Evolutionary conservation across 2,329 filamentous ascomycete species (phyloP).

Genomic region (Neopestalotiopsis clavispora): DNA sequence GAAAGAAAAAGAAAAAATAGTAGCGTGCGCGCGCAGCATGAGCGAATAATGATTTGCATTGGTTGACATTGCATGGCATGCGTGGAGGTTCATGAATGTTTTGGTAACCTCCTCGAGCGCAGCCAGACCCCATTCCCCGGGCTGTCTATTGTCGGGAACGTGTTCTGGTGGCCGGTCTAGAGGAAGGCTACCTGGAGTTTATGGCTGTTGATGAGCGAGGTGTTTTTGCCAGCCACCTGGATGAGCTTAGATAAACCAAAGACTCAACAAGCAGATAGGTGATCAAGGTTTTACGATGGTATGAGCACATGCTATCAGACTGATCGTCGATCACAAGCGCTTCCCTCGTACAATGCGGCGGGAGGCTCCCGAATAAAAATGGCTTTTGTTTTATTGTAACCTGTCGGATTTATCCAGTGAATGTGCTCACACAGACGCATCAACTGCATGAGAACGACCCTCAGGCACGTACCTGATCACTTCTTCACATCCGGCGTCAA

Average conservation of each 20-base stretch:
- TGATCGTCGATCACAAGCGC: neutral
- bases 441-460: too few relatives aligned
- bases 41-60: slow-evolving; percentile 15
- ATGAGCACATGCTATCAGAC: neutral
- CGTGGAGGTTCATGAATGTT: neutral
- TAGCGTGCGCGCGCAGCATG: neutral
- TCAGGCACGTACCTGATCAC: too few relatives aligned
- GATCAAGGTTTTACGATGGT: slow-evolving; percentile 3
- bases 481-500: too few relatives aligned
- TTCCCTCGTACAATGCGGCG: neutral
- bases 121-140: neutral
- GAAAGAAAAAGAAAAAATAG: neutral
- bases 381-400: neutral
- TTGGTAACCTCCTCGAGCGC: neutral
- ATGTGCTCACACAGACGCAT: too few relatives aligned
- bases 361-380: neutral
- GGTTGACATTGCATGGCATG: slow-evolving; percentile 16
- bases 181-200: neutral
- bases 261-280: slow-evolving; percentile 9
- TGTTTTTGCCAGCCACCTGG: slow-evolving; percentile 3
- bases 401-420: neutral
- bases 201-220: slow-evolving; percentile 13
- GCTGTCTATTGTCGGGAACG: neutral
- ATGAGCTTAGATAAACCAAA: slow-evolving; percentile 6
- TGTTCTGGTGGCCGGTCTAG: neutral